Evolutionary conservation across 768 basidiomycete genomes (phyloP).

Genomic region (Mycena galopus): DNA sequence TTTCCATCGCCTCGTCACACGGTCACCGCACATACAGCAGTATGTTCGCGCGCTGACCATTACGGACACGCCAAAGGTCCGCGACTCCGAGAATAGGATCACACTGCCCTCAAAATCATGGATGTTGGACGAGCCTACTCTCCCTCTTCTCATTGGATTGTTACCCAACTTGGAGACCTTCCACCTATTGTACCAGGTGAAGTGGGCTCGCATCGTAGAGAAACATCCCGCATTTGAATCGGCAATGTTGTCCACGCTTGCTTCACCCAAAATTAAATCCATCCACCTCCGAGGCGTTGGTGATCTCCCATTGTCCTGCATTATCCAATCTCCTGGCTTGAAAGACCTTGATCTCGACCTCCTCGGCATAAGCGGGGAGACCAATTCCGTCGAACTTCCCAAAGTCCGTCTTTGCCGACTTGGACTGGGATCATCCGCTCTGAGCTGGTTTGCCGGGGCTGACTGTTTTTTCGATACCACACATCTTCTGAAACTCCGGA

Average conservation of each 20-base stretch:
- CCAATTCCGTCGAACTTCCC: no score
- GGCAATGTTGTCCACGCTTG: background rate
- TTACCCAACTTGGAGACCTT: background rate
- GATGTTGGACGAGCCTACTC: background rate
- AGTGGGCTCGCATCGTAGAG: background rate
- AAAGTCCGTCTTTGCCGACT: background rate
- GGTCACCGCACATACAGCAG: background rate
- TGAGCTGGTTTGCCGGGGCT: background rate
- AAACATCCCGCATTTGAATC: background rate
- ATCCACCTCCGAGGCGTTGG: slow-evolving; percentile 2
- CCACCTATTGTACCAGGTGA: background rate
- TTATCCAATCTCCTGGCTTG: no score
- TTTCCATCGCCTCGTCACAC: background rate
- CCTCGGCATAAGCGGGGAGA: no score
- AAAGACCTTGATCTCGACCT: background rate
- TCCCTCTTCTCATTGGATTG: background rate
- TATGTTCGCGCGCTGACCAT: background rate
- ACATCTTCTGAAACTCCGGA: background rate
- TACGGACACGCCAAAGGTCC: no score
- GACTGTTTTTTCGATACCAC: background rate
- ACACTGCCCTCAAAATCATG: background rate
- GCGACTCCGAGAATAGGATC: no score
- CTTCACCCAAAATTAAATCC: background rate
- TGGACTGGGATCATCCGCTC: background rate
- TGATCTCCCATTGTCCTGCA: no score